Conservation (phyloP, 257 asterid genomes). For the Solanum clarkiae region DNA sequence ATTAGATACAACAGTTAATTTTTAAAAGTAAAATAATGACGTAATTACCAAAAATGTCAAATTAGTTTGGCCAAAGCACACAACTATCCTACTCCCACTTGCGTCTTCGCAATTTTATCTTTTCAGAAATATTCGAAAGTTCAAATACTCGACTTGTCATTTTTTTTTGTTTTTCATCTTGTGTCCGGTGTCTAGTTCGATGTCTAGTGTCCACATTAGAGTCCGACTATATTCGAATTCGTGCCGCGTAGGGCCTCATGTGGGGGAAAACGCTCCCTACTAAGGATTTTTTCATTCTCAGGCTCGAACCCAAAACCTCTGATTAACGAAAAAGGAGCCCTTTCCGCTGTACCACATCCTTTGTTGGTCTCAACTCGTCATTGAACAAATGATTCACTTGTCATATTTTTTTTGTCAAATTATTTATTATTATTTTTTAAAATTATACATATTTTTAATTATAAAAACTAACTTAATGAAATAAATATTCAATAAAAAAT, state of each 20-base stretch:
- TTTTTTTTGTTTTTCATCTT: no score
- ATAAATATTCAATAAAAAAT: no score
- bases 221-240: no score
- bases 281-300: no score
- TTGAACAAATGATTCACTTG: background rate
- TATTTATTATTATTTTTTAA: background rate
- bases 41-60: background rate
- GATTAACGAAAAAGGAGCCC: no score
- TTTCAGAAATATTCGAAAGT: background rate
- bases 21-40: background rate
- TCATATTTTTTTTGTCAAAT: background rate
- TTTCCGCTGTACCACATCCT: no score
- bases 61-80: background rate
- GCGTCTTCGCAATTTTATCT: background rate
- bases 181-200: fast-evolving
- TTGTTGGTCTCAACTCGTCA: background rate
- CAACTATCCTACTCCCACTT: background rate
- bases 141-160: no score
- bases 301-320: no score
- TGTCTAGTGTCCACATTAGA: no score
- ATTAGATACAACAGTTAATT: background rate
- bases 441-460: background rate
- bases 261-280: no score
- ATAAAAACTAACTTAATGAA: no score
- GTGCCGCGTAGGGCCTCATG: no score